phyloP scores from a whole-genome alignment of 345 rosid genomes.

The Garcia nutans region DNA sequence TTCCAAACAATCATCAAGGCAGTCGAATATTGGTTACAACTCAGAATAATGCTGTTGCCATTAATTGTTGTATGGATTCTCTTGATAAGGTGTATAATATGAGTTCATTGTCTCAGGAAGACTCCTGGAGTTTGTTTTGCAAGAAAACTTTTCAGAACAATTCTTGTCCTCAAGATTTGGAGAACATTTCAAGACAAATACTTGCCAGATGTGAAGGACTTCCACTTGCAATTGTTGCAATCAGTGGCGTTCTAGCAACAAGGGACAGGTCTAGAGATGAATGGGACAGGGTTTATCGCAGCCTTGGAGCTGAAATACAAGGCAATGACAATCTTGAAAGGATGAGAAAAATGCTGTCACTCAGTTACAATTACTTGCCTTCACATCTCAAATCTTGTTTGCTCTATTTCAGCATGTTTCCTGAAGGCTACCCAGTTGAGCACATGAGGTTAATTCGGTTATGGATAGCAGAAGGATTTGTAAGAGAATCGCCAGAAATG shows the following conservation, averaged over 20 bases:
- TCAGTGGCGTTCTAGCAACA: constrained; percentile 37
- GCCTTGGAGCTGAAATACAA: constrained; percentile 37
- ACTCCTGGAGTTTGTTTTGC: constrained; percentile 38
- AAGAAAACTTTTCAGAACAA: neutral
- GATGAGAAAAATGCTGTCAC: constrained; percentile 33
- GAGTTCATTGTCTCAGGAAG: constrained; percentile 28
- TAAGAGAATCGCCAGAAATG: constrained; percentile 38
- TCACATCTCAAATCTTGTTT: constrained; percentile 43
- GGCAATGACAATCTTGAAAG: constrained; percentile 29
- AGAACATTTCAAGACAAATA: constrained; percentile 26
- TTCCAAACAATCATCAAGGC: neutral
- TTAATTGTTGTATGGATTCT: constrained; percentile 22
- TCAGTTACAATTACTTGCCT: constrained; percentile 47
- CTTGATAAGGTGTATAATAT: constrained; percentile 22
- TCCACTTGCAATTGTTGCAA: constrained; percentile 48
- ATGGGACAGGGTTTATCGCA: constrained; percentile 37
- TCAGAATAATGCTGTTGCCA: neutral
- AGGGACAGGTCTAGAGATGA: constrained; percentile 27
- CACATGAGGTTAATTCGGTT: constrained; percentile 30
- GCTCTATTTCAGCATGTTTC: constrained; percentile 43
- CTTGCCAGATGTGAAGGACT: constrained; percentile 41
- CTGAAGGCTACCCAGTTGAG: constrained; percentile 34
- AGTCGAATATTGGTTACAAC: neutral
- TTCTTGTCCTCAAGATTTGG: constrained; percentile 34
- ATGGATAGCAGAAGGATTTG: constrained; percentile 49